phyloP scores from a whole-genome alignment of 228 moss, liverwort and hornwort species.

The Sphagnum fallax region DNA sequence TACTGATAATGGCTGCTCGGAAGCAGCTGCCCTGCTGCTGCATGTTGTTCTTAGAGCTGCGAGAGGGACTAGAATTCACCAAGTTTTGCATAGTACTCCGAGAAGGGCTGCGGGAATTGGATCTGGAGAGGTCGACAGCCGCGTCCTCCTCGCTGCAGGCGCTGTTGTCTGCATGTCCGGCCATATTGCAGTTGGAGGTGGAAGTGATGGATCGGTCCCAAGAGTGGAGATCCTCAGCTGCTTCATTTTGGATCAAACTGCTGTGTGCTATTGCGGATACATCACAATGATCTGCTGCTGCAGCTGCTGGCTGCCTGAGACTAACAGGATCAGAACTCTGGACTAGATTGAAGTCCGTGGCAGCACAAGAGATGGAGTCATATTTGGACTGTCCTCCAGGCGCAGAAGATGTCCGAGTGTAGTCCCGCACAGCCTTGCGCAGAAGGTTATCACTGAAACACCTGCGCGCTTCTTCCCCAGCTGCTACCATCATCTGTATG shows the following conservation, averaged over 20 bases:
- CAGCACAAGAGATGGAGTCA: conserved; percentile 23
- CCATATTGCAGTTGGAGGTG: too few species aligned
- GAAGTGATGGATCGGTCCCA: too few species aligned
- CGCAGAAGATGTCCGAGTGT: conserved; percentile 23
- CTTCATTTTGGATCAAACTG: conserved; percentile 16
- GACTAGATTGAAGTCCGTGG: conserved; percentile 14
- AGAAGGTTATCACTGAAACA: conserved; percentile 50
- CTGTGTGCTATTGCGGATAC: conserved; percentile 40
- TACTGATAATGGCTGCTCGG: too few species aligned
- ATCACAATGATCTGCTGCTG: conserved; percentile 37
- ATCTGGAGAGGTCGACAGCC: too few species aligned
- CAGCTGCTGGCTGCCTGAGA: conserved; percentile 50
- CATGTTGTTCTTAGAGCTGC: too few species aligned
- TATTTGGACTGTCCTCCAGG: not conserved
- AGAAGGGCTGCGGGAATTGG: too few species aligned
- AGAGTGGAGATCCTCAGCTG: conserved; percentile 22
- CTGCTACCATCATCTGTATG: conserved; percentile 14
- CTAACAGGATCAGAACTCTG: conserved; percentile 37
- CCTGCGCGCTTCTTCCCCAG: conserved; percentile 29
- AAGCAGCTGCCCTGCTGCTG: too few species aligned
- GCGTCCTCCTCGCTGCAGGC: too few species aligned
- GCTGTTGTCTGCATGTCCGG: too few species aligned
- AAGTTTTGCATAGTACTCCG: too few species aligned
- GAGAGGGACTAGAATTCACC: too few species aligned
- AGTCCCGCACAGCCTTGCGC: conserved; percentile 58